These are phyloP conservation scores for Setaria italica DNA, from an alignment of 202 grass and related monocot genomes.

Conservation along the genomic window DNA sequence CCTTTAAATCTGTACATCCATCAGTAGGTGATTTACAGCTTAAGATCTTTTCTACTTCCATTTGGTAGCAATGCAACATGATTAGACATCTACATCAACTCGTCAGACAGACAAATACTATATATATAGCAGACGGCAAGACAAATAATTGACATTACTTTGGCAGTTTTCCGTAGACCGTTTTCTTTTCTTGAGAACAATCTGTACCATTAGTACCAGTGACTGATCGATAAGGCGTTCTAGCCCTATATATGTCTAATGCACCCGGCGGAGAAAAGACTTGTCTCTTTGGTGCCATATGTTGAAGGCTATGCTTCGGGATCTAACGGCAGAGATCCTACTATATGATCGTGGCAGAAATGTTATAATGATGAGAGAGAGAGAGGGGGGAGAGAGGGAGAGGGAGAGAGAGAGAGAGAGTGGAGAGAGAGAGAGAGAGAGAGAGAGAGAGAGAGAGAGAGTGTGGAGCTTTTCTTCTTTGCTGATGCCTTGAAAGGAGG, in stretches of 20 bases:
- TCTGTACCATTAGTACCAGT: conserved; percentile 32
- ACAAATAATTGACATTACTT: conserved; percentile 48
- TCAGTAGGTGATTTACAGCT: conserved; percentile 39
- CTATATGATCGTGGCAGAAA: conserved; percentile 42
- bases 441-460: conserved; percentile 49
- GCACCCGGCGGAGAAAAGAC: conserved; percentile 28
- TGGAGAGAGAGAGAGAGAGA: conserved; percentile 40
- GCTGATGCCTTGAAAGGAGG: conserved; percentile 47
- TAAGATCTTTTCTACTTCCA: conserved; percentile 29
- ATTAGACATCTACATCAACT: conserved; percentile 44
- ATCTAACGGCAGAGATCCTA: conserved; percentile 54
- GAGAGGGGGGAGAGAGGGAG: not conserved
- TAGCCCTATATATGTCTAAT: conserved; percentile 36
- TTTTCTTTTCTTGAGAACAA: conserved; percentile 52
- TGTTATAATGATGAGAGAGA: conserved; percentile 44
- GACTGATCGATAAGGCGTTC: conserved; percentile 38
- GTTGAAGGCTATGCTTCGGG: conserved; percentile 47
- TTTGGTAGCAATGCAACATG: conserved; percentile 38
- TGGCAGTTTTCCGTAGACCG: conserved; percentile 38
- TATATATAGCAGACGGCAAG: conserved; percentile 11
- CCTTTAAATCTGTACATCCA: not conserved
- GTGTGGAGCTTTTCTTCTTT: conserved; percentile 31
- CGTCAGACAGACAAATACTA: conserved; percentile 48
- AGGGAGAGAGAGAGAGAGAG: conserved; percentile 48
- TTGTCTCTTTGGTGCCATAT: conserved; percentile 43